Conservation (phyloP, 2,329 filamentous ascomycete species). For the Neocatenulostroma microsporum region DNA sequence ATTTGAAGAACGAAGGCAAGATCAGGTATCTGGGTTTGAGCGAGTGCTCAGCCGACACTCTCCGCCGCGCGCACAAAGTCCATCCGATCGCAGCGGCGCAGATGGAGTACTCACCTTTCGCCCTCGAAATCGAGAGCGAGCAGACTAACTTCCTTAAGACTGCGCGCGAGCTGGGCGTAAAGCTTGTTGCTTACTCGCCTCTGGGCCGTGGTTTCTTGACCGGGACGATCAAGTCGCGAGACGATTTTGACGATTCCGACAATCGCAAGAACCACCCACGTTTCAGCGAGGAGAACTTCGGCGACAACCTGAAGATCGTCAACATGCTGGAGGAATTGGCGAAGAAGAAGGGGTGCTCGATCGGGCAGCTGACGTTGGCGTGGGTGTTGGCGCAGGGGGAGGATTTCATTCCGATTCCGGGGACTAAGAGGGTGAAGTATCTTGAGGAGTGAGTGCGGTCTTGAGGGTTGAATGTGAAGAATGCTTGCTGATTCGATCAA, state of each 20-base stretch:
- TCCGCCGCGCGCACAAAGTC: conserved; percentile 44
- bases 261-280: conserved; percentile 23
- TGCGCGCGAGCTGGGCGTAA: conserved; percentile 42
- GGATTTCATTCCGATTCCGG: conserved; percentile 16
- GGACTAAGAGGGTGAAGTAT: conserved; percentile 23
- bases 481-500: no score
- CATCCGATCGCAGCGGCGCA: conserved; percentile 47
- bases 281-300: conserved; percentile 25
- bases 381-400: conserved; percentile 28
- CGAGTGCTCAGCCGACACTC: conserved; percentile 42
- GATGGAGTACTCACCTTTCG: conserved; percentile 47
- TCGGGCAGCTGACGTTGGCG: conserved; percentile 25
- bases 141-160: conserved; percentile 36
- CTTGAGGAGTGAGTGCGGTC: no score
- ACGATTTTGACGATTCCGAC: conserved; percentile 32
- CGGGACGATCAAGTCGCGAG: conserved; percentile 31
- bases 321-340: conserved; percentile 21
- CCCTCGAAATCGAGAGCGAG: conserved; percentile 41
- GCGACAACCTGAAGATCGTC: conserved; percentile 27
- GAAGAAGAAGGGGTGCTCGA: conserved; percentile 23
- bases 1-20: conserved; percentile 46
- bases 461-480: no score
- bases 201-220: conserved; percentile 40
- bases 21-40: conserved; percentile 47
- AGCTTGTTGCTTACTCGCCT: conserved; percentile 35